Conservation (phyloP, 1,139 yeast genomes). For the Suhomyces taliae region DNA sequence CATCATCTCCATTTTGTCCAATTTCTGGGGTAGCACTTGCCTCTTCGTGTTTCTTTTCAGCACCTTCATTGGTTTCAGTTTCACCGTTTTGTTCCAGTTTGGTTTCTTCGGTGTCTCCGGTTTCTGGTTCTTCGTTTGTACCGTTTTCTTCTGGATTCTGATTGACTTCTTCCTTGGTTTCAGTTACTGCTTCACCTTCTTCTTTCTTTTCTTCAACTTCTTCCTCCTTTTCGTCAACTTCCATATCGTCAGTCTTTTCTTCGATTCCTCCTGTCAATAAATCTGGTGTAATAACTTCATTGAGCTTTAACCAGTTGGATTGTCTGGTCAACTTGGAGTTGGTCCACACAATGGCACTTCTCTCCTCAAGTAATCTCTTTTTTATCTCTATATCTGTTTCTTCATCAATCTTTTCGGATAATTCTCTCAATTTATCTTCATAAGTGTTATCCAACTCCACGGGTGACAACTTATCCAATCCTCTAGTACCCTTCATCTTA, state of each 20-base stretch:
- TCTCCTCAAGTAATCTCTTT: constrained; percentile 21
- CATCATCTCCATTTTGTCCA: background rate
- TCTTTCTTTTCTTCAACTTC: background rate
- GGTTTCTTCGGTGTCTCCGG: background rate
- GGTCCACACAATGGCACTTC: constrained; percentile 35
- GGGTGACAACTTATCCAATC: constrained; percentile 24
- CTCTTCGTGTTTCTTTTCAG: background rate
- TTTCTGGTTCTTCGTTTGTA: background rate
- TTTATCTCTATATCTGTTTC: constrained; percentile 9
- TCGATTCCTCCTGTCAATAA: constrained; percentile 14
- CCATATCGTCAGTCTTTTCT: constrained; percentile 7
- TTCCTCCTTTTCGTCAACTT: constrained; percentile 3
- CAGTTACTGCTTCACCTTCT: background rate
- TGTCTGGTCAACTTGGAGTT: constrained; percentile 24
- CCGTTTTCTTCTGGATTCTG: background rate
- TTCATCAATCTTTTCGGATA: constrained; percentile 14
- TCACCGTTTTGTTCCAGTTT: background rate
- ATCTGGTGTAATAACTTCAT: constrained; percentile 15
- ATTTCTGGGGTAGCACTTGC: background rate
- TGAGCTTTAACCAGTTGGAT: constrained; percentile 15
- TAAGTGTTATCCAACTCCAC: constrained; percentile 4
- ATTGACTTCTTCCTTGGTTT: too few relatives aligned
- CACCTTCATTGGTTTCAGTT: background rate
- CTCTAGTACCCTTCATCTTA: constrained; percentile 39
- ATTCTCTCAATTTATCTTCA: constrained; percentile 9